phyloP scores from a whole-genome alignment of 2,329 filamentous ascomycete species.

The Rhinocladiella similis region DNA sequence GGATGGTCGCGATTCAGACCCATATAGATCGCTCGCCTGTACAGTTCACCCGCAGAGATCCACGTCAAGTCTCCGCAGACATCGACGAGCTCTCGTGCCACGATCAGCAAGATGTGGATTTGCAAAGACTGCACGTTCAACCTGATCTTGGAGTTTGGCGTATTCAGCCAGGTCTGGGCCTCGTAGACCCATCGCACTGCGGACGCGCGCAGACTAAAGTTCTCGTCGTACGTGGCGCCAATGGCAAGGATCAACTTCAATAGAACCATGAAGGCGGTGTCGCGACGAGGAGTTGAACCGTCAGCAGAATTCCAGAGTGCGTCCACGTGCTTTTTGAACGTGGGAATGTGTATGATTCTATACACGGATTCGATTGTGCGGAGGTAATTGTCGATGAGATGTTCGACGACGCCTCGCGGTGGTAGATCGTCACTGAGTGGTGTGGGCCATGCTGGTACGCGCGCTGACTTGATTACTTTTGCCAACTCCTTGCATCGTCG shows the following conservation, averaged over 20 bases:
- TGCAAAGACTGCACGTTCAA: slow-evolving; percentile 56
- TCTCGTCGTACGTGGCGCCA: slow-evolving; percentile 52
- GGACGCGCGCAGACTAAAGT: slow-evolving; percentile 50
- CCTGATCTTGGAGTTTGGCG: slow-evolving; percentile 39
- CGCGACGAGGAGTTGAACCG: slow-evolving; percentile 40
- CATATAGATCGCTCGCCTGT: slow-evolving; percentile 60
- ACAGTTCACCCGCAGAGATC: slow-evolving; percentile 39
- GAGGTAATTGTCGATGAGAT: slow-evolving; percentile 79
- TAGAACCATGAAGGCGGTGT: slow-evolving; percentile 53
- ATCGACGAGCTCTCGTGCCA: slow-evolving; percentile 38
- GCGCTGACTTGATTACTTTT: slow-evolving; percentile 52
- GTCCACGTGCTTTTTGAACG: slow-evolving; percentile 58
- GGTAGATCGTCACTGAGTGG: slow-evolving; percentile 49
- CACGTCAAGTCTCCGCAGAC: slow-evolving; percentile 39
- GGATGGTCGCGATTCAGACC: slow-evolving; percentile 61
- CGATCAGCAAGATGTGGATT: slow-evolving; percentile 38
- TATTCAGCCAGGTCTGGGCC: slow-evolving; percentile 56
- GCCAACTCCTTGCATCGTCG: slow-evolving; percentile 56
- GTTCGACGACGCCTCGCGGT: slow-evolving; percentile 71
- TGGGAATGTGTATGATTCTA: slow-evolving; percentile 59
- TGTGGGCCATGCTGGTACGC: slow-evolving; percentile 52
- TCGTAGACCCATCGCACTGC: slow-evolving; percentile 61
- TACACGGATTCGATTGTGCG: slow-evolving; percentile 57
- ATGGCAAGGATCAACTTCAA: slow-evolving; percentile 61
- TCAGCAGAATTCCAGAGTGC: slow-evolving; percentile 48